A percentile compares a stretch with the other conserved stretches of the same genome.
These are phyloP conservation scores for Starmerella lactis-condensi DNA, from an alignment of 805 yeast genomes.

Conservation along the genomic window DNA sequence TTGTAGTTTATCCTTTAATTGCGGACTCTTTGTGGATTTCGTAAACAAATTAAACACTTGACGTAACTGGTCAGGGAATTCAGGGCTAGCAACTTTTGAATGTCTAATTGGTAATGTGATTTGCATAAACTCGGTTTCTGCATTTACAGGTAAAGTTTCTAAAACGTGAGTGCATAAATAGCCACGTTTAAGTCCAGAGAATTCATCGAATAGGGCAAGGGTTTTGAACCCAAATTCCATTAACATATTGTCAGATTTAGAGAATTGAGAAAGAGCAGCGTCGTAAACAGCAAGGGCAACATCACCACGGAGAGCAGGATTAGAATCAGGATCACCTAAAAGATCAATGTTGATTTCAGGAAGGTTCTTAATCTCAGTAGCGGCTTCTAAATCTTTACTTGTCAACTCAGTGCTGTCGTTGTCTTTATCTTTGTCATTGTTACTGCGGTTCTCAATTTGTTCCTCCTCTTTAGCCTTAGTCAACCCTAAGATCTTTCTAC, in stretches of 20 bases:
- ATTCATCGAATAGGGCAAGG: slow-evolving; percentile 46
- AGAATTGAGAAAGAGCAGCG: slow-evolving; percentile 37
- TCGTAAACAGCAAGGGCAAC: slow-evolving; percentile 54
- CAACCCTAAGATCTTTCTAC: slow-evolving; percentile 67
- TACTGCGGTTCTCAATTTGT: slow-evolving; percentile 24
- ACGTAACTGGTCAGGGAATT: slow-evolving; percentile 44
- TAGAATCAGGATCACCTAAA: slow-evolving; percentile 69
- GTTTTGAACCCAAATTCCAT: slow-evolving; percentile 30
- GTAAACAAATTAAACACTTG: slow-evolving; percentile 51
- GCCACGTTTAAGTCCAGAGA: slow-evolving; percentile 47
- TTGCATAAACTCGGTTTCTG: slow-evolving; percentile 29
- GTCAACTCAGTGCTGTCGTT: slow-evolving; percentile 31
- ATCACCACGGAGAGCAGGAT: slow-evolving; percentile 62
- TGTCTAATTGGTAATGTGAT: slow-evolving; percentile 51
- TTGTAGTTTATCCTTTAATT: slow-evolving; percentile 16
- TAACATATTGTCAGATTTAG: slow-evolving; percentile 18
- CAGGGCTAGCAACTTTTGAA: slow-evolving; percentile 24
- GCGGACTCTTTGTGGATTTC: slow-evolving; percentile 13
- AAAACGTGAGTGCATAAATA: slow-evolving; percentile 51
- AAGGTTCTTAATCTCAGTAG: slow-evolving; percentile 42
- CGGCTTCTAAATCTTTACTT: slow-evolving; percentile 33
- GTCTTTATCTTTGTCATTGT: slow-evolving; percentile 25
- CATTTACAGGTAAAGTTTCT: slow-evolving; percentile 24
- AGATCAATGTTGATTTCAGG: slow-evolving; percentile 79
- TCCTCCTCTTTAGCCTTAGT: slow-evolving; percentile 31